Percentiles rank a stretch among this genome's conserved stretches.
Evolutionary conservation across 352 stramenopile genomes (phyloP).

Genomic region (Globisporangium middletonii): DNA sequence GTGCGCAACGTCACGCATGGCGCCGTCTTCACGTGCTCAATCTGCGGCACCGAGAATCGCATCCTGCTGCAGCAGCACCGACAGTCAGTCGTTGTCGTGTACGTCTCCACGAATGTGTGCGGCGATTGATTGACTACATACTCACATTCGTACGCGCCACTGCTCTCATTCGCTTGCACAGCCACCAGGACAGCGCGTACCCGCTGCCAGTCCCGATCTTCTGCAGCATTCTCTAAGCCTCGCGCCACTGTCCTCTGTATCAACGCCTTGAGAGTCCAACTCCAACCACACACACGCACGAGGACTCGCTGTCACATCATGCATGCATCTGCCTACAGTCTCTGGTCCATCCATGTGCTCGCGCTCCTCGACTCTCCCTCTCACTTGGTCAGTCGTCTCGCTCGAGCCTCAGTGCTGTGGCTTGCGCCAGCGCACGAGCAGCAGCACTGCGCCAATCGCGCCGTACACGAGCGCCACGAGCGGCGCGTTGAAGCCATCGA

Average conservation of each 20-base stretch:
- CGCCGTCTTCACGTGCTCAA: slow-evolving; percentile 51
- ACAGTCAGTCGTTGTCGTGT: slow-evolving; percentile 42
- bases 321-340: too few relatives aligned
- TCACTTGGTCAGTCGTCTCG: neutral
- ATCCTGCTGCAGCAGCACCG: slow-evolving; percentile 39
- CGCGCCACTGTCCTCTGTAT: neutral
- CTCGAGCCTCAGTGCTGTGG: slow-evolving; percentile 9
- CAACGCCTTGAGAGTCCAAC: too few relatives aligned
- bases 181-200: slow-evolving; percentile 21
- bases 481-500: slow-evolving; percentile 53
- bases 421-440: slow-evolving; percentile 43
- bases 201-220: slow-evolving; percentile 63
- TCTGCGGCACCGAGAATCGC: slow-evolving; percentile 52
- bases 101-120: slow-evolving; percentile 13
- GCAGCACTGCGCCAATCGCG: slow-evolving; percentile 24
- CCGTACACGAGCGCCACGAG: slow-evolving; percentile 62
- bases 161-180: neutral
- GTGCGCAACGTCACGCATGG: slow-evolving; percentile 54
- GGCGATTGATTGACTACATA: neutral
- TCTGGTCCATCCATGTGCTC: too few relatives aligned
- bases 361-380: neutral
- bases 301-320: too few relatives aligned
- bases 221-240: slow-evolving; percentile 31
- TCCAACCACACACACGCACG: too few relatives aligned
- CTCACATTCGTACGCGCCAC: neutral